Evolutionary conservation across 805 yeast genomes (phyloP).

Genomic region (Candida glaebosa): DNA sequence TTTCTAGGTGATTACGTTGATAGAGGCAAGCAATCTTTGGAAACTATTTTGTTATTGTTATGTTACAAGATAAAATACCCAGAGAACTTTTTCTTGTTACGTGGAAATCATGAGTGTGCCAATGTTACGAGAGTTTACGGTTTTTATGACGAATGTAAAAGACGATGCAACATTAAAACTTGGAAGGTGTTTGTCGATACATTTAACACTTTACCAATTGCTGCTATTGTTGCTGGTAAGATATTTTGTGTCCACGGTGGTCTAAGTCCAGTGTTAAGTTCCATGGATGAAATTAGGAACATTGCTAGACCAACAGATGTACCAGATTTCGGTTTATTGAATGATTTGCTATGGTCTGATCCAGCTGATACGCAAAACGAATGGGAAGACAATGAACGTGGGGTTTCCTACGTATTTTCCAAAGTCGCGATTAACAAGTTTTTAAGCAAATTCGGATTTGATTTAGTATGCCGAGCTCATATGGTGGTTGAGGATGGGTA

Average conservation of each 20-base stretch:
- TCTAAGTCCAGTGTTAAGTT: slow-evolving; percentile 66
- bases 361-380: slow-evolving; percentile 81
- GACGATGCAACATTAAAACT: slow-evolving; percentile 85
- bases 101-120: slow-evolving; percentile 98
- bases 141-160: slow-evolving; percentile 95
- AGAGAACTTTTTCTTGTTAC: slow-evolving; percentile 84
- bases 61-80: slow-evolving; percentile 97
- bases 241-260: slow-evolving; percentile 93
- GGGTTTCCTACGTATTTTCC: slow-evolving; percentile 77
- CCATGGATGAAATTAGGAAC: slow-evolving; percentile 70
- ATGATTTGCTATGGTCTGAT: slow-evolving; percentile 80
- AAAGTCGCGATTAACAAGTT: slow-evolving; percentile 79
- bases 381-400: slow-evolving; percentile 87
- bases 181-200: slow-evolving; percentile 95
- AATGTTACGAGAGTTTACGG: slow-evolving; percentile 96
- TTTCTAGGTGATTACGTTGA: slow-evolving; percentile 97
- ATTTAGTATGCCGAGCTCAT: slow-evolving; percentile 79
- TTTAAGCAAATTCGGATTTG: slow-evolving; percentile 69
- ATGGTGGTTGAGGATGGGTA: slow-evolving; percentile 91
- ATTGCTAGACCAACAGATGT: slow-evolving; percentile 83
- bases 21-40: slow-evolving; percentile 93
- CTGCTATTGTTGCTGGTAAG: slow-evolving; percentile 93
- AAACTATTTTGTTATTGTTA: slow-evolving; percentile 79
- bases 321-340: slow-evolving; percentile 76
- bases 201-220: slow-evolving; percentile 91